Evolutionary conservation across 768 basidiomycete genomes (phyloP).

Genomic region (Termitomyces sp.): DNA sequence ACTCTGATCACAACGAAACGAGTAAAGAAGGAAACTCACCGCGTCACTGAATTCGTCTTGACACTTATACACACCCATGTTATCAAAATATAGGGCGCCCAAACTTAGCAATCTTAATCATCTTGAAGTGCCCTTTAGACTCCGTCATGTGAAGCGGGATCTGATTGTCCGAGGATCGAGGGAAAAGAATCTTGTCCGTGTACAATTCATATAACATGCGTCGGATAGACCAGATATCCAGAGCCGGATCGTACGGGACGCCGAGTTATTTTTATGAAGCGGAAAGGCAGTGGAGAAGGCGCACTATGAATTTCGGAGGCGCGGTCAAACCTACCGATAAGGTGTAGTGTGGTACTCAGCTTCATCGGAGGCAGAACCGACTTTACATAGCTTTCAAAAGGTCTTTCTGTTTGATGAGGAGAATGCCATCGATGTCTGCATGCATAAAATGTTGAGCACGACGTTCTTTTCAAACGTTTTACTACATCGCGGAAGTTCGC

Average conservation of each 20-base stretch:
- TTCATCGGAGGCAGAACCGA: conserved; percentile 95
- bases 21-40: conserved; percentile 45
- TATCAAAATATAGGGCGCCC: conserved; percentile 92
- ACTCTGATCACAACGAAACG: conserved; percentile 12
- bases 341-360: conserved; percentile 97
- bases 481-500: conserved; percentile 99
- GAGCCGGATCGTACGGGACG: conserved; percentile 87
- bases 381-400: conserved; percentile 90
- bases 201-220: conserved; percentile 97
- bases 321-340: conserved; percentile 95
- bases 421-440: conserved; percentile 96
- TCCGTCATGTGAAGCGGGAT: conserved; percentile 99
- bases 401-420: conserved; percentile 94
- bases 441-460: conserved; percentile 97
- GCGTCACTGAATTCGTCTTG: conserved; percentile 80
- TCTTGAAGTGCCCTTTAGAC: conserved; percentile 89
- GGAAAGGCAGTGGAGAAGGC: conserved; percentile 23
- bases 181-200: conserved; percentile 96
- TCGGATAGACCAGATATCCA: conserved; percentile 97
- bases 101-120: conserved; percentile 94
- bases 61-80: conserved; percentile 84
- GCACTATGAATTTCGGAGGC: conserved; percentile 98
- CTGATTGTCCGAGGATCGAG: conserved; percentile 95
- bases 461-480: conserved; percentile 99
- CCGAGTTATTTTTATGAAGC: conserved; percentile 70